Percentiles rank a stretch among this genome's conserved stretches.
Conservation (phyloP, 2,329 filamentous ascomycete genomes). For the Esteya vermicola region DNA sequence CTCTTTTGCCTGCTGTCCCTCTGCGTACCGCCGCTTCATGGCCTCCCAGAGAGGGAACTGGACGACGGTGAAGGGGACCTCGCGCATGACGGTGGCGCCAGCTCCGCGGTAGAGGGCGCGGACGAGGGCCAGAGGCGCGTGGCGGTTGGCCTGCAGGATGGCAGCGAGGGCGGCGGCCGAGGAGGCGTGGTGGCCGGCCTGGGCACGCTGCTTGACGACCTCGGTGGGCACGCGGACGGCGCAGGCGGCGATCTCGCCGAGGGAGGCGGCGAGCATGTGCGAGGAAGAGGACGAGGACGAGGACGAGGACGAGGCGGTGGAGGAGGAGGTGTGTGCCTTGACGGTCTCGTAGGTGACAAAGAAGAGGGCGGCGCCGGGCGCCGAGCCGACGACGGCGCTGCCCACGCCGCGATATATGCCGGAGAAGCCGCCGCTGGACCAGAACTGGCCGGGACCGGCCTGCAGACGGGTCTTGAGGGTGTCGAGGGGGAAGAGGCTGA, state of each 20-base stretch:
- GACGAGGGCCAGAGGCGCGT: conserved; percentile 41
- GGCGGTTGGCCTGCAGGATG: conserved; percentile 39
- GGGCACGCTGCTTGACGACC: conserved; percentile 91
- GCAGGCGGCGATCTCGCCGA: conserved; percentile 87
- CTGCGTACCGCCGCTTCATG: conserved; percentile 59
- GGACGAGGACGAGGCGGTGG: conserved; percentile 15
- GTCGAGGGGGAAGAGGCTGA: conserved; percentile 94
- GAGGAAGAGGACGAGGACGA: conserved; percentile 18
- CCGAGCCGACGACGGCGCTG: conserved; percentile 76
- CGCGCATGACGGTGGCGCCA: conserved; percentile 81
- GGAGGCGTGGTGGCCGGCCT: conserved; percentile 68
- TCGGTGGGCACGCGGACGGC: conserved; percentile 88
- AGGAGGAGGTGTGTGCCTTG: conserved; percentile 29
- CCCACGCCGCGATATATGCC: conserved; percentile 92
- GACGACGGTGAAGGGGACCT: conserved; percentile 93
- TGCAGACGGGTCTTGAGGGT: conserved; percentile 97
- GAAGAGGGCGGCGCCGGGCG: conserved; percentile 89
- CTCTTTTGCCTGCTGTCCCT: conserved; percentile 19
- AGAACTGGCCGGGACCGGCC: conserved; percentile 52
- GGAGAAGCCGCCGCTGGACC: conserved; percentile 71
- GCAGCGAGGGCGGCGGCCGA: conserved; percentile 52
- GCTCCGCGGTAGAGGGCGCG: conserved; percentile 83
- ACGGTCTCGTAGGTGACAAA: conserved; percentile 85
- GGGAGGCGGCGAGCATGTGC: conserved; percentile 74
- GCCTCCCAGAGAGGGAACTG: conserved; percentile 97